Percentiles rank a stretch among this genome's conserved stretches.
These are phyloP conservation scores for Bryoglossum gracile DNA, from an alignment of 495 filamentous ascomycete species.

Conservation along the genomic window DNA sequence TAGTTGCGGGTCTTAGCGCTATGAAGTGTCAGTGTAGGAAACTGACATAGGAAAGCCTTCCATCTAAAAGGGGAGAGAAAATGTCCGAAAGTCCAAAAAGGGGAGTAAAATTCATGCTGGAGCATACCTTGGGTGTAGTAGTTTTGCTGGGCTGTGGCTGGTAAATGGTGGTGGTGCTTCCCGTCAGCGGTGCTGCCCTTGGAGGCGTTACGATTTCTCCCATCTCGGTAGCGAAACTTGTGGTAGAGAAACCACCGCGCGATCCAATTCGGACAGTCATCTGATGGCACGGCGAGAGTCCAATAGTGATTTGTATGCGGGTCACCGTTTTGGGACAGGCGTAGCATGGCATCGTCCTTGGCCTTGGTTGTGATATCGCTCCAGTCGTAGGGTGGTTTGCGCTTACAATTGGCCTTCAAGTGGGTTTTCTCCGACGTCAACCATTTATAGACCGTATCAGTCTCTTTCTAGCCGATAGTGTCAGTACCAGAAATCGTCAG, in stretches of 20 bases:
- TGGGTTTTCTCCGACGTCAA: conserved; percentile 21
- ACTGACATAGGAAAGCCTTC: too few relatives aligned
- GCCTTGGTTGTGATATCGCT: conserved; percentile 23
- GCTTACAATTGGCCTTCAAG: conserved; percentile 23
- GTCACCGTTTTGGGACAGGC: conserved; percentile 16
- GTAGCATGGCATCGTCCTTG: conserved; percentile 24
- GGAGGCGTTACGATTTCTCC: conserved; percentile 33
- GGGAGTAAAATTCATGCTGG: too few relatives aligned
- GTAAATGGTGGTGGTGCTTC: conserved; percentile 1
- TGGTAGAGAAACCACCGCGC: conserved; percentile 52
- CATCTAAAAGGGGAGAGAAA: too few relatives aligned
- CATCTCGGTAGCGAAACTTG: conserved; percentile 51
- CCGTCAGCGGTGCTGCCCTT: conserved; percentile 3
- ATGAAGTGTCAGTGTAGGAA: too few relatives aligned
- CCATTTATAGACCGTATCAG: conserved; percentile 24
- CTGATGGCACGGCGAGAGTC: conserved; percentile 18
- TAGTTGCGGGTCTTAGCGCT: background rate
- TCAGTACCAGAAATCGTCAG: background rate
- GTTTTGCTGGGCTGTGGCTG: too few relatives aligned
- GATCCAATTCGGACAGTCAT: conserved; percentile 49
- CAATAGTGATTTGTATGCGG: conserved; percentile 20
- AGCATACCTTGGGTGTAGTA: too few relatives aligned
- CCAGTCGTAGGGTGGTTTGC: conserved; percentile 25
- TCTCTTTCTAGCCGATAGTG: conserved; percentile 18
- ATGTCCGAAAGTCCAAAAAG: too few relatives aligned